These are phyloP conservation scores for Stramenopiles sp. DNA, from an alignment of 352 stramenopile species.

Conservation along the genomic window DNA sequence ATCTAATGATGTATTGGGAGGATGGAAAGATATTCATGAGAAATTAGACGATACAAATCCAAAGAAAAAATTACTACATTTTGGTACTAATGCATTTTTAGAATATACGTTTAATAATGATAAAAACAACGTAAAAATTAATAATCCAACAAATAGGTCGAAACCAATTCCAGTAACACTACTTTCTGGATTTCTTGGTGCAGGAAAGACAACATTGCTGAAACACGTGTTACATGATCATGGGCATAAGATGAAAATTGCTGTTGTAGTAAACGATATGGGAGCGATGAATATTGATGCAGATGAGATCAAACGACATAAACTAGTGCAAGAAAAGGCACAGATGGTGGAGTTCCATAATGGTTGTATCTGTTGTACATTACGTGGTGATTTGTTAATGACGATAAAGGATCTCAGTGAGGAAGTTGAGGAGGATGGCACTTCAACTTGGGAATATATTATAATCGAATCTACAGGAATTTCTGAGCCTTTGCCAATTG, in stretches of 20 bases:
- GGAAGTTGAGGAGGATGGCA: conserved; percentile 19
- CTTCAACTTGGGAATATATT: conserved; percentile 55
- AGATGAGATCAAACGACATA: conserved; percentile 29
- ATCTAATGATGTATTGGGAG: no score
- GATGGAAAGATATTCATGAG: no score
- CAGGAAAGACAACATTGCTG: conserved; percentile 74
- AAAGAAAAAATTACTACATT: no score
- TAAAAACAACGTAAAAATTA: no score
- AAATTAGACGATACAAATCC: no score
- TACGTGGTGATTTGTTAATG: conserved; percentile 52
- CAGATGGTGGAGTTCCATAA: conserved; percentile 57
- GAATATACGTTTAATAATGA: no score
- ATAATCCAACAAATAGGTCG: no score
- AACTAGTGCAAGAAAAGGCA: conserved; percentile 36
- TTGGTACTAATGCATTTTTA: no score
- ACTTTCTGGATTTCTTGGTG: conserved; percentile 70
- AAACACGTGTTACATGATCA: conserved; percentile 60
- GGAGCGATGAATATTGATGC: conserved; percentile 64
- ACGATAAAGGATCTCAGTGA: conserved; percentile 44
- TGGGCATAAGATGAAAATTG: conserved; percentile 38
- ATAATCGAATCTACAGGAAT: conserved; percentile 84
- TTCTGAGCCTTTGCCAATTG: conserved; percentile 71
- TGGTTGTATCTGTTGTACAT: conserved; percentile 71
- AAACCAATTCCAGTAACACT: conserved; percentile 60
- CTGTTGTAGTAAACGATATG: conserved; percentile 73